Conservation (phyloP, 805 yeast species). For the Zygosaccharomyces bailii region DNA sequence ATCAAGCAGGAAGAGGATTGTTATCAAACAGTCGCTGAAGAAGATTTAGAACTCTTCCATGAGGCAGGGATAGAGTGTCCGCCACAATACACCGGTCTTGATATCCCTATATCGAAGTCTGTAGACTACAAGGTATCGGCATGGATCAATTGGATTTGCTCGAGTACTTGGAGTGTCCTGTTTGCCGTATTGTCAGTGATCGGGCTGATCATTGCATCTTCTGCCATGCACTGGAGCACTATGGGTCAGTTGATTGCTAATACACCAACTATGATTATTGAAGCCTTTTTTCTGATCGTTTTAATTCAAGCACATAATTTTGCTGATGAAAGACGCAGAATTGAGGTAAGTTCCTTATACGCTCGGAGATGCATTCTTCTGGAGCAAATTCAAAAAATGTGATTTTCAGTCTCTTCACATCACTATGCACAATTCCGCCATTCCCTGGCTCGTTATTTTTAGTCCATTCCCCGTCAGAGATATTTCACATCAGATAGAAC, state of each 20-base stretch:
- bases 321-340: slow-evolving; percentile 31
- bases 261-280: slow-evolving; percentile 45
- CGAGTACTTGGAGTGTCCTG: slow-evolving; percentile 35
- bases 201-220: slow-evolving; percentile 34
- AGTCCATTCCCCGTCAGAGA: too few relatives aligned
- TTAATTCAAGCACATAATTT: slow-evolving; percentile 40
- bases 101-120: slow-evolving; percentile 14
- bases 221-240: slow-evolving; percentile 38
- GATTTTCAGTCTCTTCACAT: not conserved
- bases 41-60: slow-evolving; percentile 35
- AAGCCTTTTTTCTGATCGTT: slow-evolving; percentile 40
- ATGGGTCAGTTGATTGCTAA: slow-evolving; percentile 42
- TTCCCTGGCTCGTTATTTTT: too few relatives aligned
- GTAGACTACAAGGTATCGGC: slow-evolving; percentile 24
- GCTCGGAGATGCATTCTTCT: slow-evolving; percentile 24
- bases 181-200: slow-evolving; percentile 31
- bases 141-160: slow-evolving; percentile 33
- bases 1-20: slow-evolving; percentile 27
- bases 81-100: slow-evolving; percentile 16
- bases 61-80: slow-evolving; percentile 28
- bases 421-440: not conserved
- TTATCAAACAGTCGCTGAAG: slow-evolving; percentile 31
- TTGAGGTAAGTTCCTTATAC: slow-evolving; percentile 24
- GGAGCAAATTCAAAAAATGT: slow-evolving; percentile 1
- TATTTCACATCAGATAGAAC: too few relatives aligned